These are phyloP conservation scores for Hibiscus trionum DNA, from an alignment of 345 rosid species.

Conservation along the genomic window DNA sequence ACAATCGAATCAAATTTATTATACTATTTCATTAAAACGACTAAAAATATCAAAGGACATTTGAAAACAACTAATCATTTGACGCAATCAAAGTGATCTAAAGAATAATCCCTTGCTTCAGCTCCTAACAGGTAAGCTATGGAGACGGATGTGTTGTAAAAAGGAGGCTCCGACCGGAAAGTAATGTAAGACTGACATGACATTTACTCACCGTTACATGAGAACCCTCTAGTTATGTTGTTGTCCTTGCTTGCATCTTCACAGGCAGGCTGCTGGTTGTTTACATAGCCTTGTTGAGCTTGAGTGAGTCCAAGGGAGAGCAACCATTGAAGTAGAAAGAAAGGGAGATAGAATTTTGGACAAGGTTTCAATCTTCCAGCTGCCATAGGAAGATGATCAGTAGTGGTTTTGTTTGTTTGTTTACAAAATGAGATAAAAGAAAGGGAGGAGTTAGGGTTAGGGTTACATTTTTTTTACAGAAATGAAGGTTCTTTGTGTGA, in stretches of 20 bases:
- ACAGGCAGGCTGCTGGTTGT: slow-evolving; percentile 52
- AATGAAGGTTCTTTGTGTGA: no score
- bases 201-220: slow-evolving; percentile 35
- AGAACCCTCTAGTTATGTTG: slow-evolving; percentile 39
- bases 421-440: neutral
- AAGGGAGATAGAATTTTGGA: neutral
- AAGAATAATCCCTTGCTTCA: slow-evolving; percentile 6
- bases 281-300: slow-evolving; percentile 56
- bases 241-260: slow-evolving; percentile 4
- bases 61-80: no score
- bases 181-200: slow-evolving; percentile 69
- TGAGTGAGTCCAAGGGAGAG: neutral
- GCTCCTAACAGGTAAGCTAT: slow-evolving; percentile 36
- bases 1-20: no score
- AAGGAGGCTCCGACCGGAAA: slow-evolving; percentile 39
- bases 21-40: no score
- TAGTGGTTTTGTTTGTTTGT: no score
- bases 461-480: no score
- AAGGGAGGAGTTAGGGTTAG: no score
- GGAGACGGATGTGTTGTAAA: slow-evolving; percentile 32
- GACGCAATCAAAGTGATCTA: no score
- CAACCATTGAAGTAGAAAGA: neutral
- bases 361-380: neutral
- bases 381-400: neutral
- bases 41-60: no score